A percentile compares a stretch with the other conserved stretches of the same genome.
These are phyloP conservation scores for Funneliformis geosporum DNA, from an alignment of 192 early-diverging fungal species.

Conservation along the genomic window DNA sequence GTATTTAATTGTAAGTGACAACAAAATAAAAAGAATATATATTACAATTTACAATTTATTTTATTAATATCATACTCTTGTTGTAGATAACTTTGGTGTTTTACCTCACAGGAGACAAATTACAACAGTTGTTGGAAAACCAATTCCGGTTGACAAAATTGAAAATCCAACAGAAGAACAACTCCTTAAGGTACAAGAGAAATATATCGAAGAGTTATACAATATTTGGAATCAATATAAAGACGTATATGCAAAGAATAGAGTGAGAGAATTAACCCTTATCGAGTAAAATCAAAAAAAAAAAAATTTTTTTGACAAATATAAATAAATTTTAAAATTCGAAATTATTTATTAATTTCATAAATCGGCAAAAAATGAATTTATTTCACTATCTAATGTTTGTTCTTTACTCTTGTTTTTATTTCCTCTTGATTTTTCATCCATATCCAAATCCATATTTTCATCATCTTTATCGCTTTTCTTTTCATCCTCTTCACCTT, in stretches of 20 bases:
- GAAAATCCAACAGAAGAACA: slow-evolving; percentile 64
- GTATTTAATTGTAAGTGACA: slow-evolving; percentile 78
- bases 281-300: slow-evolving; percentile 52
- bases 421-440: not conserved
- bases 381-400: not conserved
- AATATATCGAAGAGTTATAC: slow-evolving; percentile 69
- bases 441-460: slow-evolving; percentile 36
- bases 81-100: slow-evolving; percentile 53
- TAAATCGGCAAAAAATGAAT: not conserved
- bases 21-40: slow-evolving; percentile 13
- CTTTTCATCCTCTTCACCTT: slow-evolving; percentile 46
- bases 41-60: not conserved
- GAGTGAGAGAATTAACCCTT: slow-evolving; percentile 64
- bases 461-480: slow-evolving; percentile 48
- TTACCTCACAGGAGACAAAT: slow-evolving; percentile 53
- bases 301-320: not conserved
- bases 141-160: slow-evolving; percentile 58
- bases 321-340: not conserved
- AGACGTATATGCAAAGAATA: slow-evolving; percentile 67
- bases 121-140: slow-evolving; percentile 57
- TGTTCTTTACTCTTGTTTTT: not conserved
- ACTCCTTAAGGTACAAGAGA: slow-evolving; percentile 58
- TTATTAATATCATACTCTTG: not conserved
- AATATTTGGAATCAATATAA: slow-evolving; percentile 69
- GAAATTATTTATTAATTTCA: not conserved